Evolutionary conservation across 2,329 filamentous ascomycete genomes (phyloP).

Genomic region (Davidsoniella neocaledoniae): DNA sequence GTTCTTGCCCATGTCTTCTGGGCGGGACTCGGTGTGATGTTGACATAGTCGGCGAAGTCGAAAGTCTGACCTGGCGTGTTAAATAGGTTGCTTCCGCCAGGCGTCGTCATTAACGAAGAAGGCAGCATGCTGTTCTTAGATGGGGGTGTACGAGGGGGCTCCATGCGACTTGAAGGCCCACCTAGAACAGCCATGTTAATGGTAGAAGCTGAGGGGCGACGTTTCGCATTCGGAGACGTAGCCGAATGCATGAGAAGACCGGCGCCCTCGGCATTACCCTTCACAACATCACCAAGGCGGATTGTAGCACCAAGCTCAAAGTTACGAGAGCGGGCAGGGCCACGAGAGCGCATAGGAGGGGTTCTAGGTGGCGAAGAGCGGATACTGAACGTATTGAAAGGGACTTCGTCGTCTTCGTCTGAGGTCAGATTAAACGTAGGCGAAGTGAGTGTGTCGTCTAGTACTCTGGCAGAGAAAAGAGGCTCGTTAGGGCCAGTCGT

Average conservation of each 20-base stretch:
- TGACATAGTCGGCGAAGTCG: slow-evolving; percentile 93
- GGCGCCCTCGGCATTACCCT: slow-evolving; percentile 55
- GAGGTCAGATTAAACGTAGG: slow-evolving; percentile 42
- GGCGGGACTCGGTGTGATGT: slow-evolving; percentile 89
- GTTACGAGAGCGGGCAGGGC: slow-evolving; percentile 29
- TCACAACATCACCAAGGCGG: slow-evolving; percentile 2
- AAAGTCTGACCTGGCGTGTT: slow-evolving; percentile 70
- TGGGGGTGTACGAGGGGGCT: slow-evolving; percentile 59
- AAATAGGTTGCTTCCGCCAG: slow-evolving; percentile 51
- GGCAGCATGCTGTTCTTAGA: slow-evolving; percentile 50
- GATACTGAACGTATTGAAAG: slow-evolving; percentile 56
- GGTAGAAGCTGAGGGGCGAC: slow-evolving; percentile 1
- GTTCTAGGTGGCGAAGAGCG: slow-evolving; percentile 63
- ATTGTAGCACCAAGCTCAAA: slow-evolving; percentile 6
- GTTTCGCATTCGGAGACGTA: slow-evolving; percentile 66
- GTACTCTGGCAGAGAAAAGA: slow-evolving; percentile 56
- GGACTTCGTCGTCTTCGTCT: slow-evolving; percentile 73
- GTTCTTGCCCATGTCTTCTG: slow-evolving; percentile 62
- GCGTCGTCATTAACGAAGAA: slow-evolving; percentile 81
- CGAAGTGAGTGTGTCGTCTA: slow-evolving; percentile 45
- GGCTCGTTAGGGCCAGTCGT: slow-evolving; percentile 56
- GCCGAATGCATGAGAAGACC: slow-evolving; percentile 72
- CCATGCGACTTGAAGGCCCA: slow-evolving; percentile 35
- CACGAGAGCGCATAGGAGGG: slow-evolving; percentile 48
- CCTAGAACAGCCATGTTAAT: slow-evolving; percentile 34